phyloP scores from a whole-genome alignment of 768 basidiomycete species.

The Rhodosporidiobolus odoratus region DNA sequence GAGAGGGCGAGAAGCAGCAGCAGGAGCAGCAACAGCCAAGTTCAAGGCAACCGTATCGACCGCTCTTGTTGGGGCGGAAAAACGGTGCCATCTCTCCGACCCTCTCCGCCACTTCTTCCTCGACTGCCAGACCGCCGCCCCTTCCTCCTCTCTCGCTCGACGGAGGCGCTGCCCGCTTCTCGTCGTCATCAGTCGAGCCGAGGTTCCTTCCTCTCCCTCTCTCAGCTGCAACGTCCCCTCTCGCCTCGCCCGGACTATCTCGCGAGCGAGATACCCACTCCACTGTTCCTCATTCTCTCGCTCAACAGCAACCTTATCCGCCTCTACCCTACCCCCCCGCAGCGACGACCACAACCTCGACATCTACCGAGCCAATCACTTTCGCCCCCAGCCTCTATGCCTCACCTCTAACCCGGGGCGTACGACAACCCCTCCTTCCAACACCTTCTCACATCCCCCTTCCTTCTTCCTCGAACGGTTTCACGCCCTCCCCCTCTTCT shows the following conservation, averaged over 20 bases:
- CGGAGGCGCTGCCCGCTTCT: neutral
- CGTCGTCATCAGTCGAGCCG: slow-evolving; percentile 13
- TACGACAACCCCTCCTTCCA: neutral
- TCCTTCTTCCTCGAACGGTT: too few species aligned
- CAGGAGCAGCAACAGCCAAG: neutral
- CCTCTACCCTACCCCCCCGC: slow-evolving; percentile 30
- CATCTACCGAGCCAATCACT: slow-evolving; percentile 11
- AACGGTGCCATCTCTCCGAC: slow-evolving; percentile 17
- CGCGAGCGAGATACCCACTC: neutral
- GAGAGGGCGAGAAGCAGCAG: too few species aligned
- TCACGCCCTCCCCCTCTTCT: neutral
- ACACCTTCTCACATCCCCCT: neutral
- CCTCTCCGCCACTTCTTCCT: neutral
- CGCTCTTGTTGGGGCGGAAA: neutral
- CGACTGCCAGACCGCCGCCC: slow-evolving; percentile 6
- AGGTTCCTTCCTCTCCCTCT: slow-evolving; percentile 23
- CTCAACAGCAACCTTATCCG: neutral
- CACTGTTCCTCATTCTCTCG: neutral
- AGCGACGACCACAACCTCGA: slow-evolving; percentile 1
- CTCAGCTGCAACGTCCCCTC: slow-evolving; percentile 21
- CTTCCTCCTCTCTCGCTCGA: neutral
- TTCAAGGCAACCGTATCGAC: neutral
- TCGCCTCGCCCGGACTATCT: slow-evolving; percentile 10
- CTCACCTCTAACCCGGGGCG: neutral
- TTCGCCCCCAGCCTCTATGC: neutral